These are phyloP conservation scores for Hypoxylon crocopeplum DNA, from an alignment of 495 filamentous ascomycete genomes.

Conservation along the genomic window DNA sequence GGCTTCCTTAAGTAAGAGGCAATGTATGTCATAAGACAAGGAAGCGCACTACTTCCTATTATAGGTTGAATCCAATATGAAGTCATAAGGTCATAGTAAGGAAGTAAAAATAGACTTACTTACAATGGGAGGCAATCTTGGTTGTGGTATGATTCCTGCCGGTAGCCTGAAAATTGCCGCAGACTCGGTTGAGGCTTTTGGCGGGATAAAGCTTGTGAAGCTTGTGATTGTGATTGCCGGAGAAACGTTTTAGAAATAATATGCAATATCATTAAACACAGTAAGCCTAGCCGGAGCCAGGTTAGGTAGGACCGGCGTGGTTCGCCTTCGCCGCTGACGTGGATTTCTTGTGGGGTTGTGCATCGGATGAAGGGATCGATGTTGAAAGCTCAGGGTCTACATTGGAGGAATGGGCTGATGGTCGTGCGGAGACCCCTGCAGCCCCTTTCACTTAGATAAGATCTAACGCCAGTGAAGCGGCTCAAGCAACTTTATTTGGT, in stretches of 20 bases:
- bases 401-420: constrained; percentile 9
- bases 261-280: constrained; percentile 14
- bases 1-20: constrained; percentile 1
- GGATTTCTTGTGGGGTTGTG: constrained; percentile 26
- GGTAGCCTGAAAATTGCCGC: constrained; percentile 25
- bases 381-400: constrained; percentile 2
- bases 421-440: constrained; percentile 17
- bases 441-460: constrained; percentile 5
- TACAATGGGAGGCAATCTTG: constrained; percentile 1
- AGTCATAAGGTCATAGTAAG: too few relatives aligned
- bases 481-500: too few relatives aligned
- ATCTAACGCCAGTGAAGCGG: neutral
- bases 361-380: constrained; percentile 32
- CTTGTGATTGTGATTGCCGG: constrained; percentile 18
- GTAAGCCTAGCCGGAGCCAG: too few relatives aligned
- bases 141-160: neutral
- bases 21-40: neutral
- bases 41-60: constrained; percentile 1
- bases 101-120: constrained; percentile 20
- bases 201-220: constrained; percentile 9
- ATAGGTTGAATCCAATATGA: neutral
- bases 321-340: constrained; percentile 31
- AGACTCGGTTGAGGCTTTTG: constrained; percentile 28
- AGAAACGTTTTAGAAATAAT: neutral
- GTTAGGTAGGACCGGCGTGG: too few relatives aligned